Evolutionary conservation across 2,329 filamentous ascomycete genomes (phyloP).

Genomic region (Fusarium verticillioides): DNA sequence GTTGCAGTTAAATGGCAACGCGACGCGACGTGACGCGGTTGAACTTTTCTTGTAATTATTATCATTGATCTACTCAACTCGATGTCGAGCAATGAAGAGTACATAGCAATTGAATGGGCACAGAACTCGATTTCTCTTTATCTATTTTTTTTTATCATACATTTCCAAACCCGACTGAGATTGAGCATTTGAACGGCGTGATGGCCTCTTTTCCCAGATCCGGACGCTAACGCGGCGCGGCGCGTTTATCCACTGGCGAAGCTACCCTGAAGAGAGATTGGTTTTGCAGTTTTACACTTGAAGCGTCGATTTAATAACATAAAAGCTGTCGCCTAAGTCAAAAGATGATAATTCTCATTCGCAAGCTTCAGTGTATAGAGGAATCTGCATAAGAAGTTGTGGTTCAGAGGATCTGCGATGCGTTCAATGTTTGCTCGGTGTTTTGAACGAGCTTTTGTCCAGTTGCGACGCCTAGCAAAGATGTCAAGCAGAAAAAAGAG

Average conservation of each 20-base stretch:
- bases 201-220: too few relatives aligned
- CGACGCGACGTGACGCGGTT: background rate
- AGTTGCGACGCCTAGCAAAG: too few relatives aligned
- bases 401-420: background rate
- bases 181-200: background rate
- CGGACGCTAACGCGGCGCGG: background rate
- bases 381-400: background rate
- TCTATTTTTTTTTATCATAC: background rate
- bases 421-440: background rate
- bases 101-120: background rate
- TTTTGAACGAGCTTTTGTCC: fast-evolving
- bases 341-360: too few relatives aligned
- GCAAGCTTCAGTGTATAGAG: too few relatives aligned
- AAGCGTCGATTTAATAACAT: too few relatives aligned
- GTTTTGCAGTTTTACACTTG: background rate
- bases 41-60: background rate
- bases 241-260: background rate
- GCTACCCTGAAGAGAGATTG: background rate
- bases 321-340: background rate
- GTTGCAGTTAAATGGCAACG: background rate
- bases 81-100: background rate
- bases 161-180: background rate
- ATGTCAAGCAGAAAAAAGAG: too few relatives aligned
- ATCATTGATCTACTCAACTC: background rate
- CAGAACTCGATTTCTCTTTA: background rate